Evolutionary conservation across 768 basidiomycete genomes (phyloP).

Genomic region (Rhizopogon vulgaris): DNA sequence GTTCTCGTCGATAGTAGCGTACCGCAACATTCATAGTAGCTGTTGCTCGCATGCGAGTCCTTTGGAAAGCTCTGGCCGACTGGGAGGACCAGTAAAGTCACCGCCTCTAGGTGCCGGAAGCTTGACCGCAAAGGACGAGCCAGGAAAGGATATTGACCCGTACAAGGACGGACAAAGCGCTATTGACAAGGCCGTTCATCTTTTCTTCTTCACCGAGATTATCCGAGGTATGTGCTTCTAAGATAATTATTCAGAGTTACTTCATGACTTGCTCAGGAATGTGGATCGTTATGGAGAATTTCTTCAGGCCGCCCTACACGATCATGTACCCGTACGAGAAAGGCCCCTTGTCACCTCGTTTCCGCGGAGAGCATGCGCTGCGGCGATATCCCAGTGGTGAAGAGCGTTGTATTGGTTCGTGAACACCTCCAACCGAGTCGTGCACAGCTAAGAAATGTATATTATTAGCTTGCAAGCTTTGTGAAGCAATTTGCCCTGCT

Average conservation of each 20-base stretch:
- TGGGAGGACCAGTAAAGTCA: conserved; percentile 24
- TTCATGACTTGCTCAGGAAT: conserved; percentile 55
- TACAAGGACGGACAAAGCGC: conserved; percentile 83
- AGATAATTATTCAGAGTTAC: conserved; percentile 1
- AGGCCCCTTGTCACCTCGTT: conserved; percentile 94
- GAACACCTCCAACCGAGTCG: conserved; percentile 3
- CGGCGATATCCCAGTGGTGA: conserved; percentile 96
- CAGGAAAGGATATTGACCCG: conserved; percentile 53
- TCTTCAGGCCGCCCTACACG: conserved; percentile 94
- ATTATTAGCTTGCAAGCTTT: conserved; percentile 87
- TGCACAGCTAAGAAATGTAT: not conserved
- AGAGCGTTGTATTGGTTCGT: conserved; percentile 95
- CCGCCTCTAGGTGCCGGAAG: conserved; percentile 26
- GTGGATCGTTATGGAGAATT: conserved; percentile 93
- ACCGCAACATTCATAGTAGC: conserved; percentile 33
- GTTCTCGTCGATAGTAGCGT: conserved; percentile 34
- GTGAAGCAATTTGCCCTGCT: conserved; percentile 98
- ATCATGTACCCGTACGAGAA: conserved; percentile 99
- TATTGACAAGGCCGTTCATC: conserved; percentile 89
- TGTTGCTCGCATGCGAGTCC: conserved; percentile 17
- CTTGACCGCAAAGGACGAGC: conserved; percentile 32
- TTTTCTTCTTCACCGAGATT: conserved; percentile 99
- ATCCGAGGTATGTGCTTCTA: conserved; percentile 62
- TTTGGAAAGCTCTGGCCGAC: conserved; percentile 8
- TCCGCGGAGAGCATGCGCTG: conserved; percentile 97